Percentiles rank a stretch among this genome's conserved stretches.
Conservation (phyloP, 129 eudicot species). For the Sambucus nigra region DNA sequence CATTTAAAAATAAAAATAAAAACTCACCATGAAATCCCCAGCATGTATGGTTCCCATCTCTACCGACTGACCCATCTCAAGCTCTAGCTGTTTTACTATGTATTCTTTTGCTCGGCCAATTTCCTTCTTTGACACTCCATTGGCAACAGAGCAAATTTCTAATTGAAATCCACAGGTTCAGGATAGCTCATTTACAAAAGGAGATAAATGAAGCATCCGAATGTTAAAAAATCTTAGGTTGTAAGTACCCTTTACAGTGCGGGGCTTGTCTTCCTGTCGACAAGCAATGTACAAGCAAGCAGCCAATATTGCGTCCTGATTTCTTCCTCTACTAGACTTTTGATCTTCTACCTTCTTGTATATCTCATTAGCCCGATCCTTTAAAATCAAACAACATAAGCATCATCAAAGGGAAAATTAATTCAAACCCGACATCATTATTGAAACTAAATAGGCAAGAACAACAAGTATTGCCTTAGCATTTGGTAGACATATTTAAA, state of each 20-base stretch:
- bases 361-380: constrained; percentile 98
- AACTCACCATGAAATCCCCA: constrained; percentile 80
- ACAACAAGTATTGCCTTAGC: too few species aligned
- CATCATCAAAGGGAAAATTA: background rate
- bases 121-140: constrained; percentile 96
- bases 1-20: background rate
- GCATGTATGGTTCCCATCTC: constrained; percentile 95
- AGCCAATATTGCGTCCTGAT: constrained; percentile 80
- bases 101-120: constrained; percentile 89
- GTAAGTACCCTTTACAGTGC: constrained; percentile 85
- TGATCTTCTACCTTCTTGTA: constrained; percentile 95
- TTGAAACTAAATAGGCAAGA: too few species aligned
- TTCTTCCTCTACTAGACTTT: constrained; percentile 76
- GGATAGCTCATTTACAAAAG: constrained; percentile 35
- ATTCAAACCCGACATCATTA: too few species aligned
- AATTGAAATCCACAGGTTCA: constrained; percentile 44
- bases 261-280: constrained; percentile 84
- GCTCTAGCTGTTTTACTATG: constrained; percentile 75
- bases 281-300: constrained; percentile 91
- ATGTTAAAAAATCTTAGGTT: constrained; percentile 18
- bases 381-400: constrained; percentile 8
- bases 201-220: constrained; percentile 26
- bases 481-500: background rate
- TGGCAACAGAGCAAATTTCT: constrained; percentile 92
- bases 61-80: constrained; percentile 78